Evolutionary conservation across 1,284 basidiomycete species (phyloP).

Genomic region (Cystobasidium slooffiae): DNA sequence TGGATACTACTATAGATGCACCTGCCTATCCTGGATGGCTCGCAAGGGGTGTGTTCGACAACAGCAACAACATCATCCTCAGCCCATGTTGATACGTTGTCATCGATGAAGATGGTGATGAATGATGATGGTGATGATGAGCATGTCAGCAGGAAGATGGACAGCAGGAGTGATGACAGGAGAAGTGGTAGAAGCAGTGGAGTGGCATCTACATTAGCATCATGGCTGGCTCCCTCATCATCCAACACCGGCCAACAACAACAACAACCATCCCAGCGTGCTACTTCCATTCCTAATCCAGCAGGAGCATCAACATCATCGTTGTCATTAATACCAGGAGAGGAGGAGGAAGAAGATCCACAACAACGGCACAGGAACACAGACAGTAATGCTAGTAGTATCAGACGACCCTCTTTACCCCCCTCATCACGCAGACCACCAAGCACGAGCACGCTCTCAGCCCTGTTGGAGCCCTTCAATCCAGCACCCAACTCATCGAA

Average conservation of each 20-base stretch:
- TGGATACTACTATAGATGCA: neutral
- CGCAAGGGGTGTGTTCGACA: neutral
- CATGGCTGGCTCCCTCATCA: neutral
- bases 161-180: neutral
- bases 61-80: neutral
- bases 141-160: neutral
- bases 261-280: neutral
- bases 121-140: neutral
- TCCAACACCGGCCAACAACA: neutral
- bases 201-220: neutral
- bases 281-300: slow-evolving; percentile 15
- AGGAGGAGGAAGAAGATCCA: neutral
- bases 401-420: neutral
- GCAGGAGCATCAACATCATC: neutral
- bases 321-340: too few species aligned
- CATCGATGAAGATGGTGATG: neutral
- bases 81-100: neutral
- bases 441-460: slow-evolving; percentile 18
- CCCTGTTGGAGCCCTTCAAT: slow-evolving; percentile 36
- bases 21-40: slow-evolving; percentile 1
- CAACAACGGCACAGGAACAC: neutral
- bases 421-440: slow-evolving; percentile 14
- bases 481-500: neutral
- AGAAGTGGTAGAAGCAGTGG: neutral
- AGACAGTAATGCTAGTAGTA: neutral